A percentile compares a stretch with the other conserved stretches of the same genome.
phyloP scores from a whole-genome alignment of 257 asterid species.

The Jasminum sambac region DNA sequence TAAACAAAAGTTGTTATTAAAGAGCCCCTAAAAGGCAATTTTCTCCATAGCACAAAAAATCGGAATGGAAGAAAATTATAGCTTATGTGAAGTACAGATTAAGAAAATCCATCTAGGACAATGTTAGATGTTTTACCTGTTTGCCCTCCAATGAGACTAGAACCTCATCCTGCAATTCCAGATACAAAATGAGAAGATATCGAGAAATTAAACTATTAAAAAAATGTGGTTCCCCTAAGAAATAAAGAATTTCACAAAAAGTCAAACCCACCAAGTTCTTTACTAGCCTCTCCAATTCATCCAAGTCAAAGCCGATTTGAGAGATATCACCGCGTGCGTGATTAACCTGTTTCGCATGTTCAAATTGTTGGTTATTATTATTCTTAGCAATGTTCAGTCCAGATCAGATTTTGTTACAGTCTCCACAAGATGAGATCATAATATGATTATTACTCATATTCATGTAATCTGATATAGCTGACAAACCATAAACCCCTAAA shows the following conservation, averaged over 20 bases:
- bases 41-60: slow-evolving; percentile 5
- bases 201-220: neutral
- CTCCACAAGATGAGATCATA: slow-evolving; percentile 2
- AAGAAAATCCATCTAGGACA: neutral
- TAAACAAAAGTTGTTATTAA: neutral
- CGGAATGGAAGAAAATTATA: neutral
- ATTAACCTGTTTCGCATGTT: slow-evolving; percentile 51
- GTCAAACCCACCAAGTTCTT: slow-evolving; percentile 66
- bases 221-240: neutral
- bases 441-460: slow-evolving; percentile 14
- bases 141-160: slow-evolving; percentile 66
- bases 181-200: neutral
- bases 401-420: slow-evolving; percentile 1
- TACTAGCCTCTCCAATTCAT: slow-evolving; percentile 54
- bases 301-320: slow-evolving; percentile 53
- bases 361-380: slow-evolving; percentile 12
- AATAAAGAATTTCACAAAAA: neutral
- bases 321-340: slow-evolving; percentile 67
- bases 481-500: neutral
- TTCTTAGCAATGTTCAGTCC: slow-evolving; percentile 4
- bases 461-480: slow-evolving; percentile 5
- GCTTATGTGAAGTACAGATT: neutral
- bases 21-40: neutral
- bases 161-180: slow-evolving; percentile 66
- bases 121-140: slow-evolving; percentile 54